Evolutionary conservation across 208 protist genomes (phyloP).

Genomic region (Naegleria lovaniensis): DNA sequence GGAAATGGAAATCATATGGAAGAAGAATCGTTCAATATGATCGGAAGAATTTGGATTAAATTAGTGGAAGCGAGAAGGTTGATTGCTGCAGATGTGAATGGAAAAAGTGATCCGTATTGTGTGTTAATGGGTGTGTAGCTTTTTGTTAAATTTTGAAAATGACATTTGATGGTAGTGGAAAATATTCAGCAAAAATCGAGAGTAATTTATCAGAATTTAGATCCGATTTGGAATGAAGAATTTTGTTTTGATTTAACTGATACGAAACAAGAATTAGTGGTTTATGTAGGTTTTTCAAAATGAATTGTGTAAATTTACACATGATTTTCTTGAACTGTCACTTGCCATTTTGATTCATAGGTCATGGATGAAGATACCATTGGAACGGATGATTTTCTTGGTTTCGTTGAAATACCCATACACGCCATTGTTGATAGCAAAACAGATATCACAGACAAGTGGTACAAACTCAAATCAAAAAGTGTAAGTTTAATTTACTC

Average conservation of each 20-base stretch:
- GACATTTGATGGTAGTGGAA: neutral
- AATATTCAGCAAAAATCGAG: neutral
- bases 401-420: neutral
- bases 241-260: neutral
- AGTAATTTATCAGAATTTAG: neutral
- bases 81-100: neutral
- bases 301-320: no score
- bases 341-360: no score
- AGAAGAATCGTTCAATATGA: neutral
- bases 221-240: constrained; percentile 13
- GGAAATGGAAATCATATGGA: no score
- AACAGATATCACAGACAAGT: neutral
- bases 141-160: neutral
- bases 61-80: neutral
- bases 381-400: neutral
- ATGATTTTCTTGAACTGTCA: no score
- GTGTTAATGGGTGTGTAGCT: neutral
- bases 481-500: neutral
- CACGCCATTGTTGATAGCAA: neutral
- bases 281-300: neutral
- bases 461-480: neutral
- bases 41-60: neutral
- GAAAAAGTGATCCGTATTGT: neutral
- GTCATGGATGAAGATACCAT: neutral
- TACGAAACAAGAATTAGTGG: neutral